Base-by-base conservation (phyloP, 2,329 filamentous ascomycete species). In the Metarhizium rileyi region DNA sequence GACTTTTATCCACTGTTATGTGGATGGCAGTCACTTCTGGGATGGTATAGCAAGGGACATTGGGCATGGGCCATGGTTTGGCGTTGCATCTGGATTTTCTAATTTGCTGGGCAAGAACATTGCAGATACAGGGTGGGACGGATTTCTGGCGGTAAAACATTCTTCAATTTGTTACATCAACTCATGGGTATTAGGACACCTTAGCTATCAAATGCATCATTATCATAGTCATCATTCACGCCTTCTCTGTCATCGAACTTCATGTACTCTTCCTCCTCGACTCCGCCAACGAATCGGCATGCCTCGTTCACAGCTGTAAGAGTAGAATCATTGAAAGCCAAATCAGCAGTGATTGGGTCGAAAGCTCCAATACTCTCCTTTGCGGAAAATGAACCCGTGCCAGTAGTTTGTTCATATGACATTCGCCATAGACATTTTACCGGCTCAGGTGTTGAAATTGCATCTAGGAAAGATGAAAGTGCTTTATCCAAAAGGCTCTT, bases 181-280 rank as follows among this genome's bases (percentile, higher is more conserved):
- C 0, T 28, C 18, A 26, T 27, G 25, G 26, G n/a, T 18, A 16
- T 5, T 25, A 25, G 7, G n/a, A 14, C 8, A 26, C 10, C 16
- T 61, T 54, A 70, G 33, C 27, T 50, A 47, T 78, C 70, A 54
- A 76, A 77, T 45, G 71, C 64, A 49, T 79, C 75, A 35, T 80
- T 75, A 35, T 80, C 76, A 49, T 86, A 76, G 49, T 86, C 81
- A 28, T 77, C 77, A 52, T 68, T 71, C 26, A 70, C 70, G 14
- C 73, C 76, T 61, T 90, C 83, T 23, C 88, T 77, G 52, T 93
- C 86, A 45, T 84, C 78, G 63, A 95, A 95, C 20, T 77, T 72
- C 78, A 96, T 83, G 59, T 93, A 96, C 42, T 77, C 66, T 5
- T 70, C 69, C 18, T 71, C 70, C 18, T 70, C 70, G 1, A 64